These are phyloP conservation scores for Chamaecyparis obtusa DNA, from an alignment of 75 land plant species.

Conservation along the genomic window DNA sequence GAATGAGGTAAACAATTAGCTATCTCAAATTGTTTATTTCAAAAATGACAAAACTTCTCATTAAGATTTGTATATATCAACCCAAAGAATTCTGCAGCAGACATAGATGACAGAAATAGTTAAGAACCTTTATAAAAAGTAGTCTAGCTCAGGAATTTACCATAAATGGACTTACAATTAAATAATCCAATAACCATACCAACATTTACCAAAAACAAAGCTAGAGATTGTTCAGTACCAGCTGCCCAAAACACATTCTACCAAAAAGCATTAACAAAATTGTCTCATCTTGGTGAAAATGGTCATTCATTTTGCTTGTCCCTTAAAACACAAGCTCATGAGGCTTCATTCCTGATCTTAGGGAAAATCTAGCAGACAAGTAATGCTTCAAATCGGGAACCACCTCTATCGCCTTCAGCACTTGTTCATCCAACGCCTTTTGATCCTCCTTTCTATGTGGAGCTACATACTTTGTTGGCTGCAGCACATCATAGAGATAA, in stretches of 20 bases:
- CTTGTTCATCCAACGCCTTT: slow-evolving; percentile 35
- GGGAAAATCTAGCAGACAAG: slow-evolving; percentile 47
- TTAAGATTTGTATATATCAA: not conserved
- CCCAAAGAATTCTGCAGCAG: not conserved
- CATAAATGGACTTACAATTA: not conserved
- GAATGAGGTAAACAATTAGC: not conserved
- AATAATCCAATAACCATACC: not conserved
- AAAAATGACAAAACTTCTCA: not conserved
- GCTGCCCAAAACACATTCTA: not conserved
- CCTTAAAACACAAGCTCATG: slow-evolving; percentile 56
- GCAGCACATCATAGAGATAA: slow-evolving; percentile 9
- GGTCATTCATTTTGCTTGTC: not conserved
- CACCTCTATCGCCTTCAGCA: slow-evolving; percentile 25
- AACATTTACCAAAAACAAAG: not conserved
- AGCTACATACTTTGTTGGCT: slow-evolving; percentile 54
- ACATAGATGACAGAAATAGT: not conserved
- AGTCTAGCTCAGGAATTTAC: not conserved
- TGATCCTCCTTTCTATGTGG: slow-evolving; percentile 62
- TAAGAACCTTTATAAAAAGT: not conserved
- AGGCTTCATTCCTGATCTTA: slow-evolving; percentile 59
- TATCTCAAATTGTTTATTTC: not conserved
- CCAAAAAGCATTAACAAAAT: not conserved
- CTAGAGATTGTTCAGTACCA: not conserved
- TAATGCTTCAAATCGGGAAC: slow-evolving; percentile 48
- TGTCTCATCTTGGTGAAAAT: not conserved